phyloP scores from a whole-genome alignment of 2,329 filamentous ascomycete species.

The Falciphora oryzae region DNA sequence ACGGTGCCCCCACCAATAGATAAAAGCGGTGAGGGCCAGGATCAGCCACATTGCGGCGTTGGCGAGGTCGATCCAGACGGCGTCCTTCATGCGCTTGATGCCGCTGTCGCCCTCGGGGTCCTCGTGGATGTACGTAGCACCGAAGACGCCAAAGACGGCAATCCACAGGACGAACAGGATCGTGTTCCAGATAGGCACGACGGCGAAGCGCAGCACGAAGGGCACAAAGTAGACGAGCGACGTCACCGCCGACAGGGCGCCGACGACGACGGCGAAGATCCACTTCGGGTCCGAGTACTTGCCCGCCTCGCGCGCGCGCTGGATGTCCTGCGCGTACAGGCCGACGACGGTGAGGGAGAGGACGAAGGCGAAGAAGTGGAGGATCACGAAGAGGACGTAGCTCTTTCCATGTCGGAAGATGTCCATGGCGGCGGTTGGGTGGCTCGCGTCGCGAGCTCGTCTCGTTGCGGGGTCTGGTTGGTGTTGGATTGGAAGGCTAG shows the following conservation, averaged over 20 bases:
- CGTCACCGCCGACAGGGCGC: conserved; percentile 58
- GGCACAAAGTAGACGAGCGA: conserved; percentile 61
- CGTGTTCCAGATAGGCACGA: conserved; percentile 62
- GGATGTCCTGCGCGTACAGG: conserved; percentile 68
- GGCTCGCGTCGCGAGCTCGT: neutral
- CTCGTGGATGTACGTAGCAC: conserved; percentile 68
- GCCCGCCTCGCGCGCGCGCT: conserved; percentile 42
- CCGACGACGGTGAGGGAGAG: conserved; percentile 72
- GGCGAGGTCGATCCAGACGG: conserved; percentile 75
- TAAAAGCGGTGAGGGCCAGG: conserved; percentile 47
- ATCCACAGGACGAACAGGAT: conserved; percentile 75
- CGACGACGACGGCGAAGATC: conserved; percentile 71
- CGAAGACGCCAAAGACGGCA: conserved; percentile 78
- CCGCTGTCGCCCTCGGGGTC: conserved; percentile 57
- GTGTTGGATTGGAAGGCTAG: neutral
- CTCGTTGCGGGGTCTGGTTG: neutral
- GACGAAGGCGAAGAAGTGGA: conserved; percentile 73
- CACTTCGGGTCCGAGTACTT: conserved; percentile 60
- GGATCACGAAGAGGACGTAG: conserved; percentile 50
- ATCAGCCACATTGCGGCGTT: conserved; percentile 73
- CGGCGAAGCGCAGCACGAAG: conserved; percentile 46
- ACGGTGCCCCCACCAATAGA: conserved; percentile 55
- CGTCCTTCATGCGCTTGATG: conserved; percentile 74
- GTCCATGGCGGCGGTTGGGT: conserved; percentile 32
- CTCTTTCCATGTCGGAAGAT: conserved; percentile 34